Conservation (phyloP, 202 grass and related monocot species). For the Eragrostis tef region DNA sequence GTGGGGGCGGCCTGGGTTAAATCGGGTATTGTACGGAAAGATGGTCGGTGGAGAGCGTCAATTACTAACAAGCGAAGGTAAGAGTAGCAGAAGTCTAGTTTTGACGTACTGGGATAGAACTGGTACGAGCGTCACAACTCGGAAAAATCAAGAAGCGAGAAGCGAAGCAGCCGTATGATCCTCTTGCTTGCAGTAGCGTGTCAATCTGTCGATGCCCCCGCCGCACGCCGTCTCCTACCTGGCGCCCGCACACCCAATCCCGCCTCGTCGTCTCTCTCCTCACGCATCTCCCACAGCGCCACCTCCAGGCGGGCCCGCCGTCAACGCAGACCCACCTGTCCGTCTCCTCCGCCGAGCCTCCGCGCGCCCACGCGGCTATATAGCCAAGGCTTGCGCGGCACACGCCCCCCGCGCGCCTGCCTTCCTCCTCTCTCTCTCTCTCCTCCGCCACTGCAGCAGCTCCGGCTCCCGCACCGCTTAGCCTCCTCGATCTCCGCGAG, state of each 20-base stretch:
- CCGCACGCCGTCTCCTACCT: not conserved
- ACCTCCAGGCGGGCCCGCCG: not conserved
- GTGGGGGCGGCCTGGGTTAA: too few relatives aligned
- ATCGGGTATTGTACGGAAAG: too few relatives aligned
- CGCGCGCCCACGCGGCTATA: slow-evolving; percentile 11
- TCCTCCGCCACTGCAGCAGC: not conserved
- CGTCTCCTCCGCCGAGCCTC: not conserved
- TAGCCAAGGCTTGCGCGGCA: slow-evolving; percentile 50
- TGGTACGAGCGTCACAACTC: too few relatives aligned
- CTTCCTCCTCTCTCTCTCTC: not conserved
- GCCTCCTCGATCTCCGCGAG: not conserved
- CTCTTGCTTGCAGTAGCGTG: not conserved
- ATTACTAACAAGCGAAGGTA: too few relatives aligned
- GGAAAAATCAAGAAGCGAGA: too few relatives aligned
- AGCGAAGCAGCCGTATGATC: too few relatives aligned
- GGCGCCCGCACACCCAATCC: slow-evolving; percentile 20
- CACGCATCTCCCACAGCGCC: not conserved
- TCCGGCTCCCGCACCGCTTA: too few relatives aligned
- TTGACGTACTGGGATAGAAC: too few relatives aligned
- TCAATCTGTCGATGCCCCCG: not conserved
- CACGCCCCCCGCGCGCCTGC: not conserved
- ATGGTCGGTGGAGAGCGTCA: too few relatives aligned
- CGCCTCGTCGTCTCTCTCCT: not conserved
- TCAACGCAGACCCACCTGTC: not conserved
- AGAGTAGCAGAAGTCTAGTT: too few relatives aligned